A percentile compares a stretch with the other conserved stretches of the same genome.
These are phyloP conservation scores for Cordyceps tenuipes DNA, from an alignment of 2,329 filamentous ascomycete genomes.

Conservation along the genomic window DNA sequence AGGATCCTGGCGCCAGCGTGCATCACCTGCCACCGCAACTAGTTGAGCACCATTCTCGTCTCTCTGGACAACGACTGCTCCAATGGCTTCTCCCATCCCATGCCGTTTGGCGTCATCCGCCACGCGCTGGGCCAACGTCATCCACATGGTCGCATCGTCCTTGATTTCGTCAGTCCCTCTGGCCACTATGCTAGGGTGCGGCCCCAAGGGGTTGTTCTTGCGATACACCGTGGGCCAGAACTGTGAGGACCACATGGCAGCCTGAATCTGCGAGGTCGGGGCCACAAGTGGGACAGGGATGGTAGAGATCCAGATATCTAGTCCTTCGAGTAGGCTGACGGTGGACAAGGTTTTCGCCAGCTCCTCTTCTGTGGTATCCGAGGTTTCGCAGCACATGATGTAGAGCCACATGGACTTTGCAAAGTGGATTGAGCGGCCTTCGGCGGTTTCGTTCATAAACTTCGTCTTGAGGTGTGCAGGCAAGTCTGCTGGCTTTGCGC, in stretches of 20 bases:
- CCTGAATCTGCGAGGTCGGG: slow-evolving; percentile 68
- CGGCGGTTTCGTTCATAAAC: slow-evolving; percentile 50
- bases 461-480: slow-evolving; percentile 55
- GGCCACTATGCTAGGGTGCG: slow-evolving; percentile 66
- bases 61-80: slow-evolving; percentile 67
- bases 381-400: slow-evolving; percentile 45
- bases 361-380: slow-evolving; percentile 44
- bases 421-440: slow-evolving; percentile 48
- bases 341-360: slow-evolving; percentile 39
- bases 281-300: slow-evolving; percentile 64
- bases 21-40: slow-evolving; percentile 69
- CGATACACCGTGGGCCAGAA: slow-evolving; percentile 85
- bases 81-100: slow-evolving; percentile 60
- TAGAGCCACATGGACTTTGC: slow-evolving; percentile 54
- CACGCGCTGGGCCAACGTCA: slow-evolving; percentile 56
- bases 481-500: slow-evolving; percentile 62
- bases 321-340: slow-evolving; percentile 40
- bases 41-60: slow-evolving; percentile 43
- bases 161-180: slow-evolving; percentile 62
- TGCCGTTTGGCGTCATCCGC: slow-evolving; percentile 49
- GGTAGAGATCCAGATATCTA: slow-evolving; percentile 48
- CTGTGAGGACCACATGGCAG: slow-evolving; percentile 62
- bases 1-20: slow-evolving; percentile 54
- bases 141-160: slow-evolving; percentile 55
- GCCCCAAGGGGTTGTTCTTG: slow-evolving; percentile 79